Evolutionary conservation across 345 rosid species (phyloP), one percentile per base, ranked within the genome.

Genomic region (Diplotaxis tenuifolia): DNA sequence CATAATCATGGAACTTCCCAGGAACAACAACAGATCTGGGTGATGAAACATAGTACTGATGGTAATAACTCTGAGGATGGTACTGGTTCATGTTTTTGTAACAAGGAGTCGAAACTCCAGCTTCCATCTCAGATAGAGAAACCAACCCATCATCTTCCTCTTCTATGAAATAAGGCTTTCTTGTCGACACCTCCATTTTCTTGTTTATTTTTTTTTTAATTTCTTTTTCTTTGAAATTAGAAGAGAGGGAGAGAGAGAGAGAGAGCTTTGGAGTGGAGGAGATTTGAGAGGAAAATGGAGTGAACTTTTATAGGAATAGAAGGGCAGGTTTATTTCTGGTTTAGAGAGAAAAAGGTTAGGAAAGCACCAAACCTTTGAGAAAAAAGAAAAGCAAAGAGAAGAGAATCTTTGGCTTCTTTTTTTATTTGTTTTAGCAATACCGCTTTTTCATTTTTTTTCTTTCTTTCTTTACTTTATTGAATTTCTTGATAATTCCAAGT

Each of bases 1-100:
- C 82, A 4, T 85, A 79, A 68, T 85, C 89, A 77, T 81, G 79
- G 50, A 81, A 85, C 72, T 82, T 85, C 28, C 65, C 74, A 68
- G 70, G 20, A 1, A 28, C 57, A 28, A 64, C 67, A 27, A 71
- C 57, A 77, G 79, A 73, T 75, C 88, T 82, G 4, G 91, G 88
- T 3, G 93, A 90, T 76, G 82, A 78, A 32, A 22, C 27, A 84
- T 68, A 15, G 76, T 65, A 40, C 0, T 76, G 71, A 50, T 70
- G 53, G 21, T 75, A 22, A 22, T 68, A 34, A 36, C 67, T 67
- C 31, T 60, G 78, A 50, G 22, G 56, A 60, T 75, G 58, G 70
- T 34, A 62, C 4, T 36, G 59, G 60, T 50, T 69, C 29, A 14
- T 31, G 80, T 82, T 9, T n/a, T 53, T 77, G 74, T 71, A 76